A percentile compares a stretch with the other conserved stretches of the same genome.
Evolutionary conservation across 352 stramenopile genomes (phyloP).

Genomic region (Plasmopara viticola): DNA sequence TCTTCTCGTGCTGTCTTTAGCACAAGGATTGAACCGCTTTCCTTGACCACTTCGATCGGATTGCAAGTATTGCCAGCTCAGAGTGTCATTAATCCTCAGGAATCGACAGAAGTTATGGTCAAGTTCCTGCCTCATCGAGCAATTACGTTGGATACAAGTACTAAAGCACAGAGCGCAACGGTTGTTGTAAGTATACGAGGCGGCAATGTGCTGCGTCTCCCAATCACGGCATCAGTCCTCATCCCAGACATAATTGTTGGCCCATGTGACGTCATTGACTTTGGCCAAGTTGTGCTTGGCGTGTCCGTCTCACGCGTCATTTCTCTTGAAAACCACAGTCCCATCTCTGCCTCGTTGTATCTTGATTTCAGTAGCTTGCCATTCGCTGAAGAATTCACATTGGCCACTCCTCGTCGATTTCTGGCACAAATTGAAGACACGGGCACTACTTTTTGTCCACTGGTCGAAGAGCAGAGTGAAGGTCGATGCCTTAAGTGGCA

Average conservation of each 20-base stretch:
- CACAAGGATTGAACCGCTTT: constrained; percentile 46
- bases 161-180: constrained; percentile 30
- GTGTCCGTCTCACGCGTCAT: constrained; percentile 55
- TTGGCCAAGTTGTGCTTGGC: constrained; percentile 77
- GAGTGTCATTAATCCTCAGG: constrained; percentile 39
- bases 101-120: constrained; percentile 46
- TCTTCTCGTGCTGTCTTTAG: constrained; percentile 41
- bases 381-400: constrained; percentile 56
- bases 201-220: constrained; percentile 58
- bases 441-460: constrained; percentile 69
- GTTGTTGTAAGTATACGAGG: constrained; percentile 45
- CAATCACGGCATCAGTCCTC: constrained; percentile 54
- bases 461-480: constrained; percentile 23
- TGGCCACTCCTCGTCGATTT: constrained; percentile 46
- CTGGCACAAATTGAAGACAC: constrained; percentile 63
- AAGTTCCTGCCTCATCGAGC: constrained; percentile 52
- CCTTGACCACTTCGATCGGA: constrained; percentile 28
- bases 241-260: constrained; percentile 74
- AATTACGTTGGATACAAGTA: constrained; percentile 36
- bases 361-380: constrained; percentile 50
- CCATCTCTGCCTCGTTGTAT: constrained; percentile 71
- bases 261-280: constrained; percentile 42
- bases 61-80: constrained; percentile 38
- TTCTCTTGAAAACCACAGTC: constrained; percentile 70
- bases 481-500: constrained; percentile 53